These are phyloP conservation scores for Zygosaccharomyces pseudobailii DNA, from an alignment of 1,139 yeast species.

Conservation along the genomic window DNA sequence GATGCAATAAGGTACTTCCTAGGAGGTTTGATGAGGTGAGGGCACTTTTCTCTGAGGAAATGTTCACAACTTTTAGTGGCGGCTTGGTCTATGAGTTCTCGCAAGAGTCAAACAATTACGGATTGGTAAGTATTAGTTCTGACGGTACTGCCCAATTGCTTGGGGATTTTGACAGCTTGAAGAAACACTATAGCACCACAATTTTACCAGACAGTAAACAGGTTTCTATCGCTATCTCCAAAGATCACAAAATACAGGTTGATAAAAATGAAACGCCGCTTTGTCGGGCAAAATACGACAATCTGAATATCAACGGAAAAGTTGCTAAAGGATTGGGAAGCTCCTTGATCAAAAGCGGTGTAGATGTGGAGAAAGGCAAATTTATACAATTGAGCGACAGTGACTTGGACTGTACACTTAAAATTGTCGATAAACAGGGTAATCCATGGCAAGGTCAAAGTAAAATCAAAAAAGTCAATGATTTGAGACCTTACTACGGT, in stretches of 20 bases:
- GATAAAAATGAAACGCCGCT: slow-evolving; percentile 7
- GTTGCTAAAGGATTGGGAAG: slow-evolving; percentile 47
- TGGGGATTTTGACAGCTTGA: slow-evolving; percentile 51
- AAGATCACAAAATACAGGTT: slow-evolving; percentile 5
- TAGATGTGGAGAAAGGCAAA: slow-evolving; percentile 42
- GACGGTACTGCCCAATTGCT: slow-evolving; percentile 54
- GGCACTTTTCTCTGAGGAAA: slow-evolving; percentile 63
- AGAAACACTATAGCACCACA: slow-evolving; percentile 42
- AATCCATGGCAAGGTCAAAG: slow-evolving; percentile 6
- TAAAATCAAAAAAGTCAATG: slow-evolving; percentile 4
- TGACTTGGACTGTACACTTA: slow-evolving; percentile 14
- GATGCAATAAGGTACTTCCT: slow-evolving; percentile 83
- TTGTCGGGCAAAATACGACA: slow-evolving; percentile 47
- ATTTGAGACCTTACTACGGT: neutral
- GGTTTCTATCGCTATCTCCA: slow-evolving; percentile 7
- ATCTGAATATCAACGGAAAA: slow-evolving; percentile 47
- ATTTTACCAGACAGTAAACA: slow-evolving; percentile 28
- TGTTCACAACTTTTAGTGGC: slow-evolving; percentile 83
- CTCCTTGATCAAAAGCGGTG: slow-evolving; percentile 46
- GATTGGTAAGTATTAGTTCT: slow-evolving; percentile 60
- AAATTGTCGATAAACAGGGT: slow-evolving; percentile 22
- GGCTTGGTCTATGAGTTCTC: slow-evolving; percentile 90
- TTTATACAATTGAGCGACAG: slow-evolving; percentile 42
- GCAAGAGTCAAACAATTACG: slow-evolving; percentile 85
- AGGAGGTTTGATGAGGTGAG: slow-evolving; percentile 75